Evolutionary conservation across 352 stramenopile genomes (phyloP).

Genomic region (Globisporangium middletonii): DNA sequence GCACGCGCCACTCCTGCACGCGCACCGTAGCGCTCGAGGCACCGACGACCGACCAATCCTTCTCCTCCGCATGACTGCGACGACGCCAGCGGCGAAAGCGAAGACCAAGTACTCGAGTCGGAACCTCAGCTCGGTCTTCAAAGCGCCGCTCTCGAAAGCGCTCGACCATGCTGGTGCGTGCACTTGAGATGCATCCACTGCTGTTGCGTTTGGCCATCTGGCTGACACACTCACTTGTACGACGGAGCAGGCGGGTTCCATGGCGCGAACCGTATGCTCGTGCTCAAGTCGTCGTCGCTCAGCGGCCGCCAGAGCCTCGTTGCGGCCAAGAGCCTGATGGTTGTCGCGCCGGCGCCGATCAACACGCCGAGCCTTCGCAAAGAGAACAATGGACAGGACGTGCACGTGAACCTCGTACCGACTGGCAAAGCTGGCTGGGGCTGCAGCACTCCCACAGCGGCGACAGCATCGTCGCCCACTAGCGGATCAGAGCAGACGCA

Average conservation of each 20-base stretch:
- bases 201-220: neutral
- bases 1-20: neutral
- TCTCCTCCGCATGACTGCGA: conserved; percentile 30
- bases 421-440: conserved; percentile 31
- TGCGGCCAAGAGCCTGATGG: conserved; percentile 8
- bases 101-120: conserved; percentile 70
- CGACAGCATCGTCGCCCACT: neutral
- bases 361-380: conserved; percentile 75
- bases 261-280: conserved; percentile 37
- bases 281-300: conserved; percentile 26
- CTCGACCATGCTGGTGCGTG: conserved; percentile 18
- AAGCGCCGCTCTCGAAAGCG: conserved; percentile 37
- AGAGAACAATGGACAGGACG: conserved; percentile 42
- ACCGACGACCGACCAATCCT: neutral
- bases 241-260: conserved; percentile 9
- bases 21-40: neutral
- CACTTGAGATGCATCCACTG: too few species aligned
- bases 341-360: conserved; percentile 51
- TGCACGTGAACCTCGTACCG: conserved; percentile 32
- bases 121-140: conserved; percentile 69
- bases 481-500: neutral
- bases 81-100: conserved; percentile 35
- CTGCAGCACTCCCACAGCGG: conserved; percentile 9
- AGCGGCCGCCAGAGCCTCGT: conserved; percentile 4
- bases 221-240: neutral